phyloP scores from a whole-genome alignment of 2,329 filamentous ascomycete genomes.

The Xylariaceae sp. region DNA sequence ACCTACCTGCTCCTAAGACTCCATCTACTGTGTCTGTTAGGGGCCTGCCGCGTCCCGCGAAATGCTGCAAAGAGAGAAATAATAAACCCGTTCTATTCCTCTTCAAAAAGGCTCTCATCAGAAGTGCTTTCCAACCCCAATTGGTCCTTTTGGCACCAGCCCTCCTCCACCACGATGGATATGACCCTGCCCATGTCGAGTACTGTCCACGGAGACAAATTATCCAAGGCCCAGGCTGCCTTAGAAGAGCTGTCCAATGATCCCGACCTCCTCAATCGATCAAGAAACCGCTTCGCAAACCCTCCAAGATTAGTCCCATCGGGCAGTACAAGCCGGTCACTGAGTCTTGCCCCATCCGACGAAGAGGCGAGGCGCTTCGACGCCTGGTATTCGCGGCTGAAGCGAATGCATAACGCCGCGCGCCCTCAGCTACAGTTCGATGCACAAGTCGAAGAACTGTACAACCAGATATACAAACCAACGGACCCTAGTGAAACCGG shows the following conservation, averaged over 20 bases:
- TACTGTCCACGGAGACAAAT: background rate
- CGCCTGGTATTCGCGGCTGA: background rate
- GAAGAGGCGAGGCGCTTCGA: background rate
- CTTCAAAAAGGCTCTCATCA: too few relatives aligned
- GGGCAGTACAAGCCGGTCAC: slow-evolving; percentile 1
- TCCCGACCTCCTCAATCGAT: slow-evolving; percentile 5
- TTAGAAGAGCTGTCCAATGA: slow-evolving; percentile 1
- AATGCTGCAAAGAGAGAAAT: too few relatives aligned
- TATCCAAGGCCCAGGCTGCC: background rate
- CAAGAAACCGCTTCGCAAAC: slow-evolving; percentile 4
- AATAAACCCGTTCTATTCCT: too few relatives aligned
- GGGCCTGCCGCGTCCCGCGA: too few relatives aligned
- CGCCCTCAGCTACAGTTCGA: background rate
- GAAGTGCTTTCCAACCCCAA: too few relatives aligned
- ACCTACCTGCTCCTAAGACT: too few relatives aligned
- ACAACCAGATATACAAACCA: background rate
- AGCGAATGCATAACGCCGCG: background rate
- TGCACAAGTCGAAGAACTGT: slow-evolving; percentile 1
- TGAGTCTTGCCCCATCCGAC: background rate
- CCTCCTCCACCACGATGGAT: too few relatives aligned
- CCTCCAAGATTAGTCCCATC: slow-evolving; percentile 9
- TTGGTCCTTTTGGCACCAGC: too few relatives aligned
- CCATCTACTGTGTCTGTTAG: too few relatives aligned
- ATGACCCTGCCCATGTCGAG: background rate
- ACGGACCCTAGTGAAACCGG: too few relatives aligned